Conservation (phyloP, 2,329 filamentous ascomycete species). For the Delphinella strobiligena region DNA sequence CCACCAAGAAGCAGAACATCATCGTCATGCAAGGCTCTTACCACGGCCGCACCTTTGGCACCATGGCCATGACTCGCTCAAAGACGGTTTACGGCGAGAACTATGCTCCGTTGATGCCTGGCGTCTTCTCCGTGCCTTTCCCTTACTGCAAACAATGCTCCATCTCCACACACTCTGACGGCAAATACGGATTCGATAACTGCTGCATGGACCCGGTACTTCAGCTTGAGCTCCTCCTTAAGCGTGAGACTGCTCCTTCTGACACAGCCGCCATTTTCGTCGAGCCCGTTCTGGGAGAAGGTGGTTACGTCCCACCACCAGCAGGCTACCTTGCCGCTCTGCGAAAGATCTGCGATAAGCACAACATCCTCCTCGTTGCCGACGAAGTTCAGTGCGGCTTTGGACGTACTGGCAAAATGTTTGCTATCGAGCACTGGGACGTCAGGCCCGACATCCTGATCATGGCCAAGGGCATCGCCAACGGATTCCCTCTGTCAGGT, state of each 20-base stretch:
- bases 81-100: conserved; percentile 24
- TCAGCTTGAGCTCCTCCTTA: conserved; percentile 23
- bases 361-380: conserved; percentile 30
- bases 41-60: conserved; percentile 25
- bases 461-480: conserved; percentile 23
- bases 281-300: conserved; percentile 25
- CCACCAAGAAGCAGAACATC: conserved; percentile 26
- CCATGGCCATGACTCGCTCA: conserved; percentile 24
- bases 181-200: conserved; percentile 23
- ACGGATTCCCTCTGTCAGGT: conserved; percentile 15
- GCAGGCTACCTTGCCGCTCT: conserved; percentile 23
- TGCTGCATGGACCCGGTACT: conserved; percentile 27
- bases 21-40: conserved; percentile 27
- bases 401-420: conserved; percentile 33
- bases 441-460: conserved; percentile 32
- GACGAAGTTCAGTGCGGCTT: conserved; percentile 35
- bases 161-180: conserved; percentile 16
- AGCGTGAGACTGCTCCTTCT: conserved; percentile 21
- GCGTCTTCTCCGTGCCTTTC: conserved; percentile 26
- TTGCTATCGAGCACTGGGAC: conserved; percentile 30
- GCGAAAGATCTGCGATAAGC: conserved; percentile 30
- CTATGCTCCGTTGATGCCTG: conserved; percentile 26
- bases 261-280: conserved; percentile 26
- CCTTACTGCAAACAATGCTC: conserved; percentile 28
- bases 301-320: conserved; percentile 24